A percentile compares a stretch with the other conserved stretches of the same genome.
Conservation (phyloP, 306 rosid species). For the Astragalus glycyphyllos region DNA sequence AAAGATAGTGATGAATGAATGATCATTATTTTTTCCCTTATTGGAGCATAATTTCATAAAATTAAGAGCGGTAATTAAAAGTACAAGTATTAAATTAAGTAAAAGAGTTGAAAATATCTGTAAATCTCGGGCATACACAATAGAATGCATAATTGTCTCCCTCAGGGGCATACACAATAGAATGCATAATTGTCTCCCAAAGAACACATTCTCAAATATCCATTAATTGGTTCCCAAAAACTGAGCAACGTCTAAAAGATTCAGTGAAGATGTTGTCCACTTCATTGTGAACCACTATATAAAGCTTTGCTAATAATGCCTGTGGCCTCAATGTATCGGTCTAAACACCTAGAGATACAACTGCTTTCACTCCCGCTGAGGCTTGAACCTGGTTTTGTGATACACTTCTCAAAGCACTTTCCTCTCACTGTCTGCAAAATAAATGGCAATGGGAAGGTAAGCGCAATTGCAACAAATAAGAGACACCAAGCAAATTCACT, state of each 20-base stretch:
- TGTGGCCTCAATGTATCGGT: constrained; percentile 96
- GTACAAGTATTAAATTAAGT: constrained; percentile 12
- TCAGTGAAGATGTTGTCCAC: constrained; percentile 2
- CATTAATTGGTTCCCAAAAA: constrained; percentile 24
- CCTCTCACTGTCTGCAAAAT: constrained; percentile 72
- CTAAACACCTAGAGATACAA: constrained; percentile 90
- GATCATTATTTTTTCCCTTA: background rate
- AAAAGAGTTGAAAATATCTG: constrained; percentile 1
- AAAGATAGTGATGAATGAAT: background rate
- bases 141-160: constrained; percentile 24
- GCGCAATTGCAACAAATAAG: background rate
- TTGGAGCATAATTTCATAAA: background rate
- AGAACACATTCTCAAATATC: constrained; percentile 25
- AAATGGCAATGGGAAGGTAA: constrained; percentile 17
- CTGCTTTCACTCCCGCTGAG: constrained; percentile 86
- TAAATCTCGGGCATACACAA: constrained; percentile 14
- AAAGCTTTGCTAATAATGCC: constrained; percentile 82
- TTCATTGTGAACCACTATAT: constrained; percentile 60
- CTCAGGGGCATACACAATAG: constrained; percentile 14
- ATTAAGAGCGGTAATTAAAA: background rate
- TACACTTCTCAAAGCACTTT: constrained; percentile 92
- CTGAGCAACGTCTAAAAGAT: constrained; percentile 3
- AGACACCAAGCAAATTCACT: background rate
- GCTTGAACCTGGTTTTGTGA: constrained; percentile 94
- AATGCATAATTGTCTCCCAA: constrained; percentile 22